These are phyloP conservation scores for Colletotrichum sublineola DNA, from an alignment of 2,329 filamentous ascomycete species.

Conservation along the genomic window DNA sequence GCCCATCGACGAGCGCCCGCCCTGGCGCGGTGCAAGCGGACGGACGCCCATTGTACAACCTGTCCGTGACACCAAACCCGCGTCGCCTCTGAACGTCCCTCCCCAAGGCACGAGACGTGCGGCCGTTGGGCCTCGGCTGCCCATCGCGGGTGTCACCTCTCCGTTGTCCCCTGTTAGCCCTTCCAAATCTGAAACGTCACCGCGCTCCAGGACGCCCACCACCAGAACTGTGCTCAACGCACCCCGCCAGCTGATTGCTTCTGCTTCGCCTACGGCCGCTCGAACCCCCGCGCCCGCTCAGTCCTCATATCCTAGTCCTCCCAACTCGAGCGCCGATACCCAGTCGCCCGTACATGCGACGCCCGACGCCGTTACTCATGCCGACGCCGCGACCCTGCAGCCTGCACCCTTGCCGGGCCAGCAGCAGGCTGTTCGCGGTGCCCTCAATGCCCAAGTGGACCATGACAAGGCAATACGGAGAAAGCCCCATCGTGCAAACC, in stretches of 20 bases:
- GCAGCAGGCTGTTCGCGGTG: slow-evolving; percentile 14
- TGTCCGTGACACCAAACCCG: slow-evolving; percentile 70
- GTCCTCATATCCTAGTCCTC: slow-evolving; percentile 50
- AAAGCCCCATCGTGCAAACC: slow-evolving; percentile 57
- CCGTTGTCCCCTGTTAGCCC: slow-evolving; percentile 51
- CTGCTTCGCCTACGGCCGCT: slow-evolving; percentile 43
- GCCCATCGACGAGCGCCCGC: slow-evolving; percentile 61
- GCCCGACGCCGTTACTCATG: slow-evolving; percentile 32
- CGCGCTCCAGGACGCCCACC: slow-evolving; percentile 46
- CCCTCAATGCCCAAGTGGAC: slow-evolving; percentile 38
- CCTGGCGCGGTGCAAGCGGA: slow-evolving; percentile 82
- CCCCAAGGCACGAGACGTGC: slow-evolving; percentile 62
- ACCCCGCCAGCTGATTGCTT: slow-evolving; percentile 41
- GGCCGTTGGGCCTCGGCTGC: slow-evolving; percentile 45
- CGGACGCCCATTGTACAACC: slow-evolving; percentile 74
- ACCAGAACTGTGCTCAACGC: slow-evolving; percentile 50
- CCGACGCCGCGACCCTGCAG: slow-evolving; percentile 23
- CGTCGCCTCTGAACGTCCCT: slow-evolving; percentile 69
- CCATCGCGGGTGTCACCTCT: slow-evolving; percentile 42
- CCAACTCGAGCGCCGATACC: slow-evolving; percentile 46
- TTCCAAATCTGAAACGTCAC: slow-evolving; percentile 53
- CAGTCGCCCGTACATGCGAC: slow-evolving; percentile 43
- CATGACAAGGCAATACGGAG: slow-evolving; percentile 57
- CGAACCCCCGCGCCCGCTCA: slow-evolving; percentile 44
- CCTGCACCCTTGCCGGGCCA: slow-evolving; percentile 31